Evolutionary conservation across 208 protist genomes (phyloP).

Genomic region (Leishmania gerbilli): DNA sequence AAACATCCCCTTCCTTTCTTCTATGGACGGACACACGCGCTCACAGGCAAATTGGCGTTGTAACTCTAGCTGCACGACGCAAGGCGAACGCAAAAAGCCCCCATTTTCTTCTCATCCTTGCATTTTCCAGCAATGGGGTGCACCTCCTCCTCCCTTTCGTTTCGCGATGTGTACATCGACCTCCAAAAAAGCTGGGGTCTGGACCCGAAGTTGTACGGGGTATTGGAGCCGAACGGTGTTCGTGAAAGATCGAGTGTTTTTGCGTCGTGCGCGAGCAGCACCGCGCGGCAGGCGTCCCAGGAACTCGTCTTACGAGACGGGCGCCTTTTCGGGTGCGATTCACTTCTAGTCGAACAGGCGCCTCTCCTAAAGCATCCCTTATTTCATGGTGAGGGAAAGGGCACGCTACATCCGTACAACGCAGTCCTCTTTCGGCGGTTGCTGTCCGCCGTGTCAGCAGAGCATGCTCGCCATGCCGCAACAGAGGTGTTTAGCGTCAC

Average conservation of each 20-base stretch:
- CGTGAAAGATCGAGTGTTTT: conserved; percentile 23
- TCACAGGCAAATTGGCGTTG: neutral
- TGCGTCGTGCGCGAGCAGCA: conserved; percentile 11
- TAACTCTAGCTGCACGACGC: neutral
- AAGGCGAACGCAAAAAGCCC: neutral
- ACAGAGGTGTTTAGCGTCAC: conserved; percentile 13
- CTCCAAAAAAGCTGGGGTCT: conserved; percentile 24
- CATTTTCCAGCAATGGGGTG: conserved; percentile 20
- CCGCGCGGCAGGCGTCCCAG: conserved; percentile 15
- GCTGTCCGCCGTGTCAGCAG: conserved; percentile 14
- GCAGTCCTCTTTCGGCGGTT: conserved; percentile 19
- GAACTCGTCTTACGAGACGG: conserved; percentile 4
- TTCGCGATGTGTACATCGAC: conserved; percentile 23
- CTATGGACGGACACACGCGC: neutral
- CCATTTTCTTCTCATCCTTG: neutral
- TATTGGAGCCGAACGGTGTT: conserved; percentile 8
- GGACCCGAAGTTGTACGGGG: conserved; percentile 8
- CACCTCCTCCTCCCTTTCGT: conserved; percentile 23
- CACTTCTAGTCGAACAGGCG: conserved; percentile 28
- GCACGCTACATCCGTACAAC: conserved; percentile 19
- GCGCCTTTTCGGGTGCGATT: conserved; percentile 13
- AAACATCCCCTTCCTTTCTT: neutral
- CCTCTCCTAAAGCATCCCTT: conserved; percentile 1
- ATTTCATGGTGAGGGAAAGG: conserved; percentile 15
- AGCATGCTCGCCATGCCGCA: conserved; percentile 11